These are phyloP conservation scores for Tetraselmis chui DNA, from an alignment of 139 green algal genomes.

Conservation along the genomic window DNA sequence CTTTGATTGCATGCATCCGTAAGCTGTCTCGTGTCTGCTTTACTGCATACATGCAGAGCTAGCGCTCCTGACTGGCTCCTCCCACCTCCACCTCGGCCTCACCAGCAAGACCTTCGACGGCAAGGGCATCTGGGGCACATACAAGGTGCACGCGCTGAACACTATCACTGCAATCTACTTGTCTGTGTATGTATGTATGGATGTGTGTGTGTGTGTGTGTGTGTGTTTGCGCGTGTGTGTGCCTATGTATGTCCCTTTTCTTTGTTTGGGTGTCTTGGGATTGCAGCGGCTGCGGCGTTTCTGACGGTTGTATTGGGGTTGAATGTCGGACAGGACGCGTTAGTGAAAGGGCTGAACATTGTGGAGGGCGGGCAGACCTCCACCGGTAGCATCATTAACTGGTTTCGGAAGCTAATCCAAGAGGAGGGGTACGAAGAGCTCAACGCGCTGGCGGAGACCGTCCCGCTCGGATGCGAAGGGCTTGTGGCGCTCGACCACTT, in stretches of 20 bases:
- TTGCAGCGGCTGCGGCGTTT: no score
- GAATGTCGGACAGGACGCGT: constrained; percentile 30
- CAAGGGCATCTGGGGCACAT: constrained; percentile 67
- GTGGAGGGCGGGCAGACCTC: constrained; percentile 77
- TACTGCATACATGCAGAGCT: no score
- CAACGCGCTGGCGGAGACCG: constrained; percentile 43
- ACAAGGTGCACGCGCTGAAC: no score
- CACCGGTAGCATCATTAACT: constrained; percentile 54
- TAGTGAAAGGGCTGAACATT: constrained; percentile 58
- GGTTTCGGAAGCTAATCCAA: constrained; percentile 28
- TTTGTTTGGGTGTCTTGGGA: no score
- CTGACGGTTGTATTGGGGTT: no score
- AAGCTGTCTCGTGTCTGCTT: no score
- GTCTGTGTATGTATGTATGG: no score
- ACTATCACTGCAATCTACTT: no score
- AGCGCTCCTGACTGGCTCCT: constrained; percentile 72
- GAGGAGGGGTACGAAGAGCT: constrained; percentile 40
- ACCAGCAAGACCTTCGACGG: constrained; percentile 40
- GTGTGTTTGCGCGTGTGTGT: no score
- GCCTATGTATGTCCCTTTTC: no score
- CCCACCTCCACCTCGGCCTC: constrained; percentile 70
- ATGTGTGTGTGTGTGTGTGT: no score
- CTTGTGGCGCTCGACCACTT: constrained; percentile 74
- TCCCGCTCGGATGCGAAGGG: constrained; percentile 64
- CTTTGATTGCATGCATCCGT: no score